phyloP scores from a whole-genome alignment of 2,329 filamentous ascomycete genomes.

The Hymenoscyphus occultus region DNA sequence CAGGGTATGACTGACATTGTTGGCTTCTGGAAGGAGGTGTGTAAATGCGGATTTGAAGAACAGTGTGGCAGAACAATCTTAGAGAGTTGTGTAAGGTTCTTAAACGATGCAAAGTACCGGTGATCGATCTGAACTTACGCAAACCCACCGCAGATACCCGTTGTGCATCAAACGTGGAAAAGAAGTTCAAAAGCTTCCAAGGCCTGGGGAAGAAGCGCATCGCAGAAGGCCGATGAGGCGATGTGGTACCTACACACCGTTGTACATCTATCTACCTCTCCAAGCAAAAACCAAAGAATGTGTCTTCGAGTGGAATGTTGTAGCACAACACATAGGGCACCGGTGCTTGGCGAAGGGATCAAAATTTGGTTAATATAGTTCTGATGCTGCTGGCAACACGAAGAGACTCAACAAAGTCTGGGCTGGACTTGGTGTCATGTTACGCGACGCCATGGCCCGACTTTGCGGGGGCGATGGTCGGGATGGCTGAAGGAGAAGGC shows the following conservation, averaged over 20 bases:
- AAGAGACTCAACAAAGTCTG: neutral
- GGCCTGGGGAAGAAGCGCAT: neutral
- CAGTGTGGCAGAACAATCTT: neutral
- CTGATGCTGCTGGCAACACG: slow-evolving; percentile 2
- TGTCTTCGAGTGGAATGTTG: neutral
- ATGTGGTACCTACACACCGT: neutral
- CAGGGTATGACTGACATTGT: neutral
- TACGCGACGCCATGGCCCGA: slow-evolving; percentile 1
- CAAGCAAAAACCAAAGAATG: neutral
- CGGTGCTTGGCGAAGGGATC: neutral
- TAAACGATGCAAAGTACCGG: slow-evolving; percentile 1
- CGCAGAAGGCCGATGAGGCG: neutral
- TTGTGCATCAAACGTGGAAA: neutral
- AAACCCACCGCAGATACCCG: neutral
- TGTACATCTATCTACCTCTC: neutral
- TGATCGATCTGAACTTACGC: neutral
- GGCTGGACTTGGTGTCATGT: neutral
- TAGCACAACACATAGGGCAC: neutral
- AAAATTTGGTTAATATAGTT: neutral
- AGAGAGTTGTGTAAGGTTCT: neutral
- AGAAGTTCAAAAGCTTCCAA: neutral
- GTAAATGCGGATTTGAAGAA: neutral
- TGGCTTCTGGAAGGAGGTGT: neutral
- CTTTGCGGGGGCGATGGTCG: neutral
- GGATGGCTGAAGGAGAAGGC: neutral